Percentiles rank a stretch among this genome's conserved stretches.
These are phyloP conservation scores for Aureobasidium sp. DNA, from an alignment of 2,329 filamentous ascomycete species.

Conservation along the genomic window DNA sequence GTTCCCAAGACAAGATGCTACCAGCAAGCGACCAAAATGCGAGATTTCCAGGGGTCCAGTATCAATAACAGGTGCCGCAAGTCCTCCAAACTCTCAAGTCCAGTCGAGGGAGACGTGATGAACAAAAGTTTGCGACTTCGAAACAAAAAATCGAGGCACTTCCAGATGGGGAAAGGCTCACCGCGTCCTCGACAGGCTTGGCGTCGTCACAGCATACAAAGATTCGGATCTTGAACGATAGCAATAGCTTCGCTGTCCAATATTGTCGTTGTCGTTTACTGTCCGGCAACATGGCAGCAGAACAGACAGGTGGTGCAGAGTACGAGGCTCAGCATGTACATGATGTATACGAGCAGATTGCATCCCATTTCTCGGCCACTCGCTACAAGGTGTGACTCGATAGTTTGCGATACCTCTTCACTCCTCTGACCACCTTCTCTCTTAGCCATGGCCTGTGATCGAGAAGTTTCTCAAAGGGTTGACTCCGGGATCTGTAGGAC, in stretches of 20 bases:
- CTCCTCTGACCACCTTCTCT: slow-evolving; percentile 21
- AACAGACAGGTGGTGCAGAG: not conserved
- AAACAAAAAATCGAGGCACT: slow-evolving; percentile 9
- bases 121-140: slow-evolving; percentile 9
- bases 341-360: slow-evolving; percentile 81
- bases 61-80: not conserved
- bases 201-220: slow-evolving; percentile 8
- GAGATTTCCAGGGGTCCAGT: not conserved
- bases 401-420: not conserved
- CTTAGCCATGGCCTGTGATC: slow-evolving; percentile 83
- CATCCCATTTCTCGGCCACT: slow-evolving; percentile 75
- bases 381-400: slow-evolving; percentile 55
- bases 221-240: not conserved
- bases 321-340: slow-evolving; percentile 91
- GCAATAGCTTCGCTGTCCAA: not conserved
- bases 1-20: not conserved
- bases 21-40: not conserved
- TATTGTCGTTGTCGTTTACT: not conserved
- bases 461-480: slow-evolving; percentile 65
- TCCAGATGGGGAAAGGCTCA: not conserved
- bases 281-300: not conserved
- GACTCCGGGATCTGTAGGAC: slow-evolving; percentile 64
- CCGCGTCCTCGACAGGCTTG: not conserved
- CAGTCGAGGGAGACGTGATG: slow-evolving; percentile 1
- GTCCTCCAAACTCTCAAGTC: not conserved